These are phyloP conservation scores for Bipolaris sorokiniana DNA, from an alignment of 2,329 filamentous ascomycete species.

Conservation along the genomic window DNA sequence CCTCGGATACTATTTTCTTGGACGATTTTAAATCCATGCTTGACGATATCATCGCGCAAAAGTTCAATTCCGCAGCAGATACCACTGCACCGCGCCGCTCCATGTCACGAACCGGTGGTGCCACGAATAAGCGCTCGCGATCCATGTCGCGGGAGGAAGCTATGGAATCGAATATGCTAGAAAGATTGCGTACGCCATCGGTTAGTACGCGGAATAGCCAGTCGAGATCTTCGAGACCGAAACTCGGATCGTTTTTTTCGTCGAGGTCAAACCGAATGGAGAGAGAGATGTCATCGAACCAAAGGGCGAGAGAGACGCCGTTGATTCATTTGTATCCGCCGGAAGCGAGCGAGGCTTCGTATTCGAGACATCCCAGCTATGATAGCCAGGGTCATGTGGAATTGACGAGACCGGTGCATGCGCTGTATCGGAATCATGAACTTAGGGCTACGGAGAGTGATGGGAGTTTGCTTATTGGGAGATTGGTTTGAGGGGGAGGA, in stretches of 20 bases:
- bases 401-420: constrained; percentile 25
- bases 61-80: constrained; percentile 30
- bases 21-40: constrained; percentile 48
- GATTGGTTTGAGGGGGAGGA: constrained; percentile 19
- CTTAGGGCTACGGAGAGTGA: constrained; percentile 19
- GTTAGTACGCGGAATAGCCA: background rate
- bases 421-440: constrained; percentile 19
- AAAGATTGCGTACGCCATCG: background rate
- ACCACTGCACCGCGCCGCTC: constrained; percentile 24
- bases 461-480: constrained; percentile 24
- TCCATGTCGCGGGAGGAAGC: constrained; percentile 26
- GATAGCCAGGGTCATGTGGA: constrained; percentile 29
- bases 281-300: background rate
- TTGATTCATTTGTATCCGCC: constrained; percentile 37
- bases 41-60: constrained; percentile 39
- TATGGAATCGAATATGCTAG: constrained; percentile 26
- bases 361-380: constrained; percentile 27
- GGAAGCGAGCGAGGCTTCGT: constrained; percentile 21
- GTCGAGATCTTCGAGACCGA: constrained; percentile 14
- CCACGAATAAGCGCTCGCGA: constrained; percentile 19
- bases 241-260: constrained; percentile 23
- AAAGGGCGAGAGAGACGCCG: constrained; percentile 15
- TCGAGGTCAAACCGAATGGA: constrained; percentile 8
- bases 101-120: constrained; percentile 8
- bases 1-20: constrained; percentile 46